Evolutionary conservation across 495 filamentous ascomycete species (phyloP), one percentile per base, ranked within the genome.

Genomic region (Penicillium alfredii): DNA sequence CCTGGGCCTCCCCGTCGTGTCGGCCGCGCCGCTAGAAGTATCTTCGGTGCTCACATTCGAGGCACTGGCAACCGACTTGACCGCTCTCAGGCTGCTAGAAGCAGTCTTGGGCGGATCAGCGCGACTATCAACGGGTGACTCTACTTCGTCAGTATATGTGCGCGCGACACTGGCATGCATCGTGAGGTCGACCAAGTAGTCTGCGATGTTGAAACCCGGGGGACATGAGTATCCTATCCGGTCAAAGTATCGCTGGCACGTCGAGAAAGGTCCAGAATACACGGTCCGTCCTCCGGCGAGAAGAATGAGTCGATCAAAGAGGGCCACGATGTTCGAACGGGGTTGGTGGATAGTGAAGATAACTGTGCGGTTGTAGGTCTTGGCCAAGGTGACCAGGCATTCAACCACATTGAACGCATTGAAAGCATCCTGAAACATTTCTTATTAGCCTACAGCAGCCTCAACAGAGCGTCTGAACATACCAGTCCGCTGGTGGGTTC

Each of bases 321-420:
- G 73, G n/a, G 92, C 92, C 18, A 97, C 92, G 47, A 98, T 98
- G 51, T 98, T 98, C n/a, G 92, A 97, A 40, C 94, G 76, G n/a
- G 92, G 92, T 46, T 98, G 92, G 61, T 98, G 92, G 44, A 98
- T 98, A 4, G 92, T 98, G 68, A 98, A 96, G 38, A 98, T 84
- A 40, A 98, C 86, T 1, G 92, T 98, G 30, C 92, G 76, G 55
- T 94, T 89, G 68, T 96, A 97, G 18, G 80, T 90, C 69, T 92
- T 94, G 11, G 92, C 92, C 29, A 98, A 62, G 4, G 84, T 96
- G 25, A 98, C 92, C 23, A 98, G 71, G 49, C 90, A 96, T 58
- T 98, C 92, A 16, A 98, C 80, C 5, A 96, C 90, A 36, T 97
- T 97, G 69, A 89, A 97, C 0, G 90, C 90, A 53, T 97, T 97